phyloP scores from a whole-genome alignment of 2,329 filamentous ascomycete genomes.

The Gaeumannomyces sp. region DNA sequence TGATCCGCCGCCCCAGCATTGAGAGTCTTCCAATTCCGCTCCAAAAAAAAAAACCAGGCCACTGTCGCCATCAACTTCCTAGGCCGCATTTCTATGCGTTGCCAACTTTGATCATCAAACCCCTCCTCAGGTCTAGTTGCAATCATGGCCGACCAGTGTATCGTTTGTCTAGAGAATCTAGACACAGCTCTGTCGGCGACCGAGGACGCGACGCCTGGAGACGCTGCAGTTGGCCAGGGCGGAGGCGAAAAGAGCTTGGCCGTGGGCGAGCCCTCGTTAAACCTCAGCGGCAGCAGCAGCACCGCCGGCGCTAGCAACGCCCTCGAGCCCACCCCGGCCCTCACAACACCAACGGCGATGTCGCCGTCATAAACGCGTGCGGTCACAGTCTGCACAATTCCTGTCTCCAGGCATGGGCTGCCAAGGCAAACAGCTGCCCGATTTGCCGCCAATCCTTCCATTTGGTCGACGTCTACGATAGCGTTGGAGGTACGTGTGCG shows the following conservation, averaged over 20 bases:
- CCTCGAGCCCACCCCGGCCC: slow-evolving; percentile 16
- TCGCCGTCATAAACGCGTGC: slow-evolving; percentile 65
- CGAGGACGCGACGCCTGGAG: slow-evolving; percentile 14
- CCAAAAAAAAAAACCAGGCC: neutral
- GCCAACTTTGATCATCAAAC: slow-evolving; percentile 1
- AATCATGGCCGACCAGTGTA: slow-evolving; percentile 58
- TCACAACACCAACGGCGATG: slow-evolving; percentile 32
- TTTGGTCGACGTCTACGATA: slow-evolving; percentile 75
- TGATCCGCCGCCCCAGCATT: neutral
- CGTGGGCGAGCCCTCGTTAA: neutral
- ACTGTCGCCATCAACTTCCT: neutral
- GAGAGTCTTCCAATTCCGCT: neutral
- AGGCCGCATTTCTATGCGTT: neutral
- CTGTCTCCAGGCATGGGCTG: slow-evolving; percentile 89
- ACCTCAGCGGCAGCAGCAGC: slow-evolving; percentile 11
- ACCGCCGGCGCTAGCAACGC: slow-evolving; percentile 9
- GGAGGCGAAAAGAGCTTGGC: slow-evolving; percentile 14
- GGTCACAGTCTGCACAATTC: slow-evolving; percentile 89
- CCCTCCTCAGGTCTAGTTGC: slow-evolving; percentile 17
- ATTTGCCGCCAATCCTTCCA: slow-evolving; percentile 94
- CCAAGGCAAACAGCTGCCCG: slow-evolving; percentile 94
- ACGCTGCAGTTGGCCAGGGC: slow-evolving; percentile 15
- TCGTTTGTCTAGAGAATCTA: slow-evolving; percentile 61
- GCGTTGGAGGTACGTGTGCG: slow-evolving; percentile 63
- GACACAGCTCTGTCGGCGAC: slow-evolving; percentile 15